These are phyloP conservation scores for Cutaneotrichosporon sp. DNA, from an alignment of 1,284 basidiomycete genomes.

Conservation along the genomic window DNA sequence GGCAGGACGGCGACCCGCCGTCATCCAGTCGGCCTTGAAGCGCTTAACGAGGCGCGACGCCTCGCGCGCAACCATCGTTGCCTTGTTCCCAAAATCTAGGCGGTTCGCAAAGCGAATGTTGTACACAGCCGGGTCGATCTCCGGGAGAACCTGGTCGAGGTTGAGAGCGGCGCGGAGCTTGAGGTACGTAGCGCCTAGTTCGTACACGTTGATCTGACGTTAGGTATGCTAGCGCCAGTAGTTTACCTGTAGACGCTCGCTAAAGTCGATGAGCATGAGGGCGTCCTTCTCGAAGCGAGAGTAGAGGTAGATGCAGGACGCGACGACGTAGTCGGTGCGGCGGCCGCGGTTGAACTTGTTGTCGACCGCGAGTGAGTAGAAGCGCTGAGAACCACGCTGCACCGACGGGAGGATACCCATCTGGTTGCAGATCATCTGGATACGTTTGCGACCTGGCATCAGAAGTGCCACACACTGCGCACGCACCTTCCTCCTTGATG, in stretches of 20 bases:
- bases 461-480: slow-evolving; percentile 2
- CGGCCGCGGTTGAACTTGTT: slow-evolving; percentile 93
- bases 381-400: slow-evolving; percentile 74
- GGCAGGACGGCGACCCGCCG: slow-evolving; percentile 87
- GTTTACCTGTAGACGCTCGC: slow-evolving; percentile 78
- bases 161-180: slow-evolving; percentile 88
- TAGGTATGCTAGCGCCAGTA: neutral
- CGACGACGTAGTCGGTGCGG: slow-evolving; percentile 87
- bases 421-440: slow-evolving; percentile 74
- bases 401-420: slow-evolving; percentile 78
- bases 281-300: slow-evolving; percentile 82
- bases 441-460: slow-evolving; percentile 69
- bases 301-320: slow-evolving; percentile 92
- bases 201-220: slow-evolving; percentile 90
- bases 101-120: slow-evolving; percentile 95
- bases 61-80: slow-evolving; percentile 85
- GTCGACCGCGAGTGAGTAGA: slow-evolving; percentile 91
- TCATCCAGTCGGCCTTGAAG: slow-evolving; percentile 98
- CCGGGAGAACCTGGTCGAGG: slow-evolving; percentile 64
- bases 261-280: slow-evolving; percentile 99
- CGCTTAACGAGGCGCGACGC: slow-evolving; percentile 91
- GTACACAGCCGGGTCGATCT: slow-evolving; percentile 93
- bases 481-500: slow-evolving; percentile 44
- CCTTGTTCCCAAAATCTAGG: slow-evolving; percentile 94
- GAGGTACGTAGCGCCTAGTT: slow-evolving; percentile 92